Evolutionary conservation across 2,329 filamentous ascomycete species (phyloP), one percentile per base, ranked within the genome.

Genomic region (Chaetomiaceae sp.): DNA sequence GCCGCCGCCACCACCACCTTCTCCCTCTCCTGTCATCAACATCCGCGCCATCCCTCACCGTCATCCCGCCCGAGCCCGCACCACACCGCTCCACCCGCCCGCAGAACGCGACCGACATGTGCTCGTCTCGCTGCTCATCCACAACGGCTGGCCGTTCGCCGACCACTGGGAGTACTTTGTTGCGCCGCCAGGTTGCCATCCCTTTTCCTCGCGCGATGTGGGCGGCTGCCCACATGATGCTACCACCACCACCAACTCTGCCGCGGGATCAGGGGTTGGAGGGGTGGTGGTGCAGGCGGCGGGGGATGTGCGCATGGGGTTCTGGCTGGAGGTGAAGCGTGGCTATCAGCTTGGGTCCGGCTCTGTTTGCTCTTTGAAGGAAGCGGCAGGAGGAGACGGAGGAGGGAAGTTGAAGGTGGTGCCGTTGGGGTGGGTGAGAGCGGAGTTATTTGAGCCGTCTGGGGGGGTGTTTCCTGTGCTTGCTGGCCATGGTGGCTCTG

Each of bases 81-180:
- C n/a, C n/a, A n/a, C n/a, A n/a, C n/a, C n/a, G n/a, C 29, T 3
- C 39, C 17, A 18, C 42, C 9, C 15, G 38, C 11, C 40, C 39
- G 1, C 34, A 43, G 6, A 40, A 42, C 33, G 11, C 44, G 2
- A 3, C 37, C 7, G n/a, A n/a, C n/a, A n/a, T n/a, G n/a, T n/a
- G n/a, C 42, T 47, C 8, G 30, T 52, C 6, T 45, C 44, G 10
- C 50, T 52, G 27, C 45, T 52, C 15, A 34, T 47, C 4, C 48
- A 52, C 35, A 52, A 52, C 50, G 50, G 50, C 33, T 47, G 35
- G 17, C 50, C 50, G 9, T 52, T 52, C 14, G 47, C 47, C 37
- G 42, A 52, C 37, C 50, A 52, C 44, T 52, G 50, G 50, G 50
- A 52, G 32, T 52, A 47, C 19, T 52, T 49, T n/a, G n/a, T n/a